Evolutionary conservation across 2,329 filamentous ascomycete species (phyloP).

Genomic region (Neophaeococcomyces aloes): DNA sequence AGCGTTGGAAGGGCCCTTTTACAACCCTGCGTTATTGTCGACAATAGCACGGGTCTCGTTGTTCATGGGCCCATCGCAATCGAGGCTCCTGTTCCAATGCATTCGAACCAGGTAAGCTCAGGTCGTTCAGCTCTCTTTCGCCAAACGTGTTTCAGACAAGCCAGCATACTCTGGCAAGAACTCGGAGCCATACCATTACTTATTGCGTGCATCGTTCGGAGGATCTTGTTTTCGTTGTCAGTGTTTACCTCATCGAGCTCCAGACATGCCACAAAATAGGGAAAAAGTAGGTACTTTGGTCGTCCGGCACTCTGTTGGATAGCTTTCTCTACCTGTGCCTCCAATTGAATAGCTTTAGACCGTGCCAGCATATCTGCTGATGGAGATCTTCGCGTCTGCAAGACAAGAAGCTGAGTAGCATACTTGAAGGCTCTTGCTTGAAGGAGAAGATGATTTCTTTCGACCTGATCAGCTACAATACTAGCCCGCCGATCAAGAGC

Average conservation of each 20-base stretch:
- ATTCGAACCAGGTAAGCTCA: background rate
- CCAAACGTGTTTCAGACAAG: background rate
- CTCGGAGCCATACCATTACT: background rate
- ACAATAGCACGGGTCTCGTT: too few species aligned
- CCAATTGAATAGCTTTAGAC: background rate
- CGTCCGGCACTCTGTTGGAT: background rate
- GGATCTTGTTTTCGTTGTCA: background rate
- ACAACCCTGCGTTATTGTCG: too few species aligned
- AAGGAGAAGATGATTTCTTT: background rate
- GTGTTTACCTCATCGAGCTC: background rate
- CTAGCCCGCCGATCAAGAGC: background rate
- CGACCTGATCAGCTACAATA: background rate
- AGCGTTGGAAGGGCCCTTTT: too few species aligned
- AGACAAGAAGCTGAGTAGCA: background rate
- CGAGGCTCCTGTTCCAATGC: background rate
- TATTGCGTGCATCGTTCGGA: background rate
- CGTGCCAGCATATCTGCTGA: background rate
- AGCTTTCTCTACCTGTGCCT: background rate
- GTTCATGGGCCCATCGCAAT: conserved; percentile 2
- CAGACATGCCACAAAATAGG: background rate
- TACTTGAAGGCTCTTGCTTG: conserved; percentile 1
- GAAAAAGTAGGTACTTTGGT: conserved; percentile 1
- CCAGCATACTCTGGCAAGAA: background rate
- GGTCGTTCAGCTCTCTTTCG: background rate
- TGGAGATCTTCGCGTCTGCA: background rate